Conservation (phyloP, 2,329 filamentous ascomycete genomes). For the Massarina eburnea region DNA sequence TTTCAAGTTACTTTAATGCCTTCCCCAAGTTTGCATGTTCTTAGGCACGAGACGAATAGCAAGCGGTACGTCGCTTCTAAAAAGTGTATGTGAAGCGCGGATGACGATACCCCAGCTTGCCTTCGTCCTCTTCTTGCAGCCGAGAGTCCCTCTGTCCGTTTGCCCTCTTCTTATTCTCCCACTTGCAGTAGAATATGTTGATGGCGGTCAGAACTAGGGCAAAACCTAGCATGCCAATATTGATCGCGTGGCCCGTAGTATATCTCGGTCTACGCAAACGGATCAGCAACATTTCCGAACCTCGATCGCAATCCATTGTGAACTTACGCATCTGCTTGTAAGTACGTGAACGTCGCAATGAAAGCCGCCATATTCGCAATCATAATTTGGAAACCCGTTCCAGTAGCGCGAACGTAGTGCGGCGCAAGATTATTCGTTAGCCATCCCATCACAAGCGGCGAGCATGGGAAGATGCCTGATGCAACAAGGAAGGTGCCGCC, state of each 20-base stretch:
- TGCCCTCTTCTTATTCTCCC: conserved; percentile 31
- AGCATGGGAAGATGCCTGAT: conserved; percentile 46
- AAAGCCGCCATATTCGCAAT: conserved; percentile 56
- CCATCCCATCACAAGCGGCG: conserved; percentile 46
- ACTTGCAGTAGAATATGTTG: conserved; percentile 27
- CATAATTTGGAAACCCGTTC: conserved; percentile 49
- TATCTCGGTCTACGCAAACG: conserved; percentile 15
- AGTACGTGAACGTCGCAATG: conserved; percentile 55
- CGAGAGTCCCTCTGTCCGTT: conserved; percentile 24
- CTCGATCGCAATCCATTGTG: conserved; percentile 2
- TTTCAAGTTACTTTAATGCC: no score
- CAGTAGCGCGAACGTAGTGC: conserved; percentile 59
- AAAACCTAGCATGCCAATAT: conserved; percentile 26
- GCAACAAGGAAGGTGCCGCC: conserved; percentile 45
- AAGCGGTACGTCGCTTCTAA: no score
- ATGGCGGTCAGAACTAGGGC: conserved; percentile 21
- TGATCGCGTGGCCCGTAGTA: conserved; percentile 26
- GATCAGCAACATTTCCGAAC: neutral
- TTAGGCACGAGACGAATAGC: no score
- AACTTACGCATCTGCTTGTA: conserved; percentile 45
- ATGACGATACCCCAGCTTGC: conserved; percentile 30
- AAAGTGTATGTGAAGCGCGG: conserved; percentile 32
- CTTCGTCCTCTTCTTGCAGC: conserved; percentile 24
- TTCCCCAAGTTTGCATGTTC: no score
- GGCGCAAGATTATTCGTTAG: conserved; percentile 50